Percentiles rank a stretch among this genome's conserved stretches.
These are phyloP conservation scores for Arachis stenosperma DNA, from an alignment of 306 rosid species.

Conservation along the genomic window DNA sequence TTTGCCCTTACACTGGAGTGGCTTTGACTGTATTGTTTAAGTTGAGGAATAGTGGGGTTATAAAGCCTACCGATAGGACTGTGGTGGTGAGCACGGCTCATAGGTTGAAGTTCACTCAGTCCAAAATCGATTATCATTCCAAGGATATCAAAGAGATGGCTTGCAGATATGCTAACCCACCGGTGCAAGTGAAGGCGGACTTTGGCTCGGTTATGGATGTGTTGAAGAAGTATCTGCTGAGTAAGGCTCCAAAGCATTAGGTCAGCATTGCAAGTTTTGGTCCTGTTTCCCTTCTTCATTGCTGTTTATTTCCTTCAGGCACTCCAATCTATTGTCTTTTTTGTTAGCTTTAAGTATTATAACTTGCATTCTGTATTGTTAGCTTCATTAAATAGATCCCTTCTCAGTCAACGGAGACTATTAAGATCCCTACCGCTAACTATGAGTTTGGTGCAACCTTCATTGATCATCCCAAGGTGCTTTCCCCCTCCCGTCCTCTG, in stretches of 20 bases:
- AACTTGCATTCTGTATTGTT: constrained; percentile 39
- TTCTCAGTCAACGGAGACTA: too few relatives aligned
- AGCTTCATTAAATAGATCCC: too few relatives aligned
- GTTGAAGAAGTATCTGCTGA: constrained; percentile 74
- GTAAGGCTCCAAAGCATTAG: constrained; percentile 66
- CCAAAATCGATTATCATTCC: constrained; percentile 85
- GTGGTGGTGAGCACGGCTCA: constrained; percentile 93
- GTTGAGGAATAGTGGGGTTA: constrained; percentile 71
- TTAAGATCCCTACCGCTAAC: too few relatives aligned
- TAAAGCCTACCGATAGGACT: constrained; percentile 67
- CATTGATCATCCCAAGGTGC: too few relatives aligned
- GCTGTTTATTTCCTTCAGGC: constrained; percentile 26
- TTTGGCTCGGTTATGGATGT: constrained; percentile 92
- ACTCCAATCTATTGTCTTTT: constrained; percentile 24
- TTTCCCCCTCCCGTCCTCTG: too few relatives aligned
- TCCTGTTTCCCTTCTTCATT: constrained; percentile 19
- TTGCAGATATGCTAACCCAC: constrained; percentile 80
- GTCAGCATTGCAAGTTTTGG: constrained; percentile 36
- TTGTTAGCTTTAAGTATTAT: constrained; percentile 32
- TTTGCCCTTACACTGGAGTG: constrained; percentile 91
- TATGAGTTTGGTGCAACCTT: too few relatives aligned
- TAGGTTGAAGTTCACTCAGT: constrained; percentile 85
- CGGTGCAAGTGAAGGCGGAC: constrained; percentile 75
- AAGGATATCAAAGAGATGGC: constrained; percentile 70
- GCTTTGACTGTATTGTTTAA: constrained; percentile 79